Conservation (phyloP, 768 basidiomycete species). For the Leccinum boreale region DNA sequence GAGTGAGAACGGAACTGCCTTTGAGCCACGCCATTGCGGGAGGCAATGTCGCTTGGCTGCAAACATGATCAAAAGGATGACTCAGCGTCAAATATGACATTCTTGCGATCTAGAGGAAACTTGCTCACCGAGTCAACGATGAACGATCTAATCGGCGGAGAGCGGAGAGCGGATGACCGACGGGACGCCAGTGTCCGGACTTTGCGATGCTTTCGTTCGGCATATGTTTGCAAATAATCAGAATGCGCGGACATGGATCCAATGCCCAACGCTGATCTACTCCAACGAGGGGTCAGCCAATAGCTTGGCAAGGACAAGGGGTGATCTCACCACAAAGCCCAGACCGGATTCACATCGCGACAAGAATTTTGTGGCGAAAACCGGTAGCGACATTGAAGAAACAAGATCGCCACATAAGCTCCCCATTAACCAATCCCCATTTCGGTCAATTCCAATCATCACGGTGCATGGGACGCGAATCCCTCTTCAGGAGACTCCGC, state of each 20-base stretch:
- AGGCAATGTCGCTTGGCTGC: slow-evolving; percentile 33
- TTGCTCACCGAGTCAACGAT: slow-evolving; percentile 38
- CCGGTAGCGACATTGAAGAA: slow-evolving; percentile 41
- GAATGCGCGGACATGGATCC: slow-evolving; percentile 24
- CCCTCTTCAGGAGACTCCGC: neutral
- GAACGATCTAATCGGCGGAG: slow-evolving; percentile 17
- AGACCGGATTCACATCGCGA: slow-evolving; percentile 20
- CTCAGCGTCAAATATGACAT: slow-evolving; percentile 46
- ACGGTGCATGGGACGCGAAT: neutral
- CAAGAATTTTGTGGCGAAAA: slow-evolving; percentile 21
- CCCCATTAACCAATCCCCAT: slow-evolving; percentile 2
- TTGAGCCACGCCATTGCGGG: slow-evolving; percentile 49
- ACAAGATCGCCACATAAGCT: slow-evolving; percentile 37
- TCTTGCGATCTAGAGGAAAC: slow-evolving; percentile 34
- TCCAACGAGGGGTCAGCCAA: neutral
- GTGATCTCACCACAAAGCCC: slow-evolving; percentile 23
- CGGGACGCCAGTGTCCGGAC: neutral
- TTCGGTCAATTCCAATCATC: slow-evolving; percentile 5
- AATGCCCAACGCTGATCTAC: slow-evolving; percentile 17
- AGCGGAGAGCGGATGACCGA: slow-evolving; percentile 4
- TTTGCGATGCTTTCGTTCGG: slow-evolving; percentile 15
- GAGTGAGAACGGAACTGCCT: slow-evolving; percentile 38
- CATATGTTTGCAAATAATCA: slow-evolving; percentile 17
- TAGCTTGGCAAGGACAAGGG: neutral
- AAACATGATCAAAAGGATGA: slow-evolving; percentile 41